Evolutionary conservation across 345 rosid genomes (phyloP).

Genomic region (Pelargonium nanum): DNA sequence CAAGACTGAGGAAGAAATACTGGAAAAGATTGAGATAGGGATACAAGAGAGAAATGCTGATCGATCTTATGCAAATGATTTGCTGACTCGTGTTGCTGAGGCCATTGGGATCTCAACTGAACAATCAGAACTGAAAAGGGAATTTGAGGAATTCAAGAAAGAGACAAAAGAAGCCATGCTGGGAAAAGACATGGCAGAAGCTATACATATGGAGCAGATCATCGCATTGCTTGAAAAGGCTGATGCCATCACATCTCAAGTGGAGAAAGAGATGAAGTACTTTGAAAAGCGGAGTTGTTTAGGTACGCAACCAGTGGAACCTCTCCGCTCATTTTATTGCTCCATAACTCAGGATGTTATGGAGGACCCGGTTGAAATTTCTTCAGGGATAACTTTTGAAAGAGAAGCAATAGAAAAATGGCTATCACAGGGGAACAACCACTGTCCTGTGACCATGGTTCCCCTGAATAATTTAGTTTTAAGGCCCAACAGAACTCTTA

Average conservation of each 20-base stretch:
- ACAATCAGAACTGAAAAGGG: constrained; percentile 36
- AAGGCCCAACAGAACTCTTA: constrained; percentile 54
- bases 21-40: constrained; percentile 53
- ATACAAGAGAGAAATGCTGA: constrained; percentile 54
- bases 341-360: constrained; percentile 59
- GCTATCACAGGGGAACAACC: constrained; percentile 46
- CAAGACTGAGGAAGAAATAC: constrained; percentile 45
- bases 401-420: constrained; percentile 54
- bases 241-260: constrained; percentile 46
- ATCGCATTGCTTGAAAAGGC: constrained; percentile 60
- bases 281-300: constrained; percentile 42
- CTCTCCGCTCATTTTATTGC: constrained; percentile 57
- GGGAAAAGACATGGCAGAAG: constrained; percentile 55
- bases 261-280: constrained; percentile 47
- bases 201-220: constrained; percentile 68
- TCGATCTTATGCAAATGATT: constrained; percentile 48
- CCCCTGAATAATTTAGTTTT: constrained; percentile 36
- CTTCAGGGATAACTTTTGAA: constrained; percentile 69
- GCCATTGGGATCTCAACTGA: constrained; percentile 49
- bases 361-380: constrained; percentile 69
- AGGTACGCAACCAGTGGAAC: constrained; percentile 56
- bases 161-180: constrained; percentile 49
- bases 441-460: constrained; percentile 52
- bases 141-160: constrained; percentile 50
- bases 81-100: constrained; percentile 43